Conservation (phyloP, 352 stramenopile genomes). For the Pythium chondricola region DNA sequence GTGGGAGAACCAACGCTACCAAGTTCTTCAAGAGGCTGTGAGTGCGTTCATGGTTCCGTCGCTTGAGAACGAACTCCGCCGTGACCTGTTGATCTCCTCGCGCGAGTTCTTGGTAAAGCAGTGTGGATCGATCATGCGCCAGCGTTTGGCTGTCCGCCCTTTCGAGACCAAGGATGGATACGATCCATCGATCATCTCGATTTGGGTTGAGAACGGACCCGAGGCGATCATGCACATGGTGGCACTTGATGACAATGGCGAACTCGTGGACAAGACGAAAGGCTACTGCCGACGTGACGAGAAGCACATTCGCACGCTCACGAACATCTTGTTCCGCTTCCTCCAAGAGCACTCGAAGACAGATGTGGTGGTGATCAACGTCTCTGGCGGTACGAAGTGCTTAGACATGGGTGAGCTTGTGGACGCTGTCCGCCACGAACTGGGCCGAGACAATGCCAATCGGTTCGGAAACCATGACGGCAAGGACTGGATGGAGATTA, state of each 20-base stretch:
- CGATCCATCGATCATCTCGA: constrained; percentile 81
- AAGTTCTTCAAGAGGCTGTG: constrained; percentile 80
- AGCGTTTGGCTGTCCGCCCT: constrained; percentile 63
- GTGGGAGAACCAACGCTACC: constrained; percentile 79
- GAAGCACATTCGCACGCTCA: constrained; percentile 66
- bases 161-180: constrained; percentile 73
- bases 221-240: constrained; percentile 82
- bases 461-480: constrained; percentile 72
- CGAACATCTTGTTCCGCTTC: constrained; percentile 75
- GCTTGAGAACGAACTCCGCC: constrained; percentile 83
- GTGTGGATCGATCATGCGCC: constrained; percentile 59
- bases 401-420: constrained; percentile 88
- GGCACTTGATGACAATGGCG: constrained; percentile 79
- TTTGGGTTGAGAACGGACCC: constrained; percentile 78
- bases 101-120: constrained; percentile 72
- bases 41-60: constrained; percentile 79
- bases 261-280: constrained; percentile 83
- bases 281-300: constrained; percentile 75
- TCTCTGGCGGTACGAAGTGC: constrained; percentile 85
- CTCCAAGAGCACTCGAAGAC: constrained; percentile 75
- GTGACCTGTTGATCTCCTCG: constrained; percentile 64
- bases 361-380: constrained; percentile 85
- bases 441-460: constrained; percentile 60
- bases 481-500: constrained; percentile 82
- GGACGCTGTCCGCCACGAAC: constrained; percentile 69